Base-by-base conservation (phyloP, 2,329 filamentous ascomycete genomes). In the Ophiostoma piceae region DNA sequence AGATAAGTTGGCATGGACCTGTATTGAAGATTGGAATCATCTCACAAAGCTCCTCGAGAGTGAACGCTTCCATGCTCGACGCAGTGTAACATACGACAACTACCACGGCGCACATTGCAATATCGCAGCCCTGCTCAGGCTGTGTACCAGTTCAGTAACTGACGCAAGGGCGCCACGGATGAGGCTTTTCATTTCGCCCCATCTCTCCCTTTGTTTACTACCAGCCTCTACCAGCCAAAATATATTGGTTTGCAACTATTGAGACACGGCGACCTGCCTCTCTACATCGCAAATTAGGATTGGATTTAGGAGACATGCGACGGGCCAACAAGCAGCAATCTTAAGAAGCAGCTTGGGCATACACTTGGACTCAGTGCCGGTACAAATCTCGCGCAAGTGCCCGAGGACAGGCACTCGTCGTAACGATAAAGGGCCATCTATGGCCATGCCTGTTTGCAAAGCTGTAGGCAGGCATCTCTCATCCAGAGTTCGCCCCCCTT, bases 151-250 rank as follows among this genome's bases (percentile, higher is more conserved):
- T 26, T 62, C 14, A 29, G 57, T 32, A n/a, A 29, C 57, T 62
- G 26, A 32, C 22, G 57, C 57, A 62, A 62, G 57, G n/a, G 57
- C 57, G 57, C 26, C 26, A 32, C 11, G 57, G 51, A 8, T 32
- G 5, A 26, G 9, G 32, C 9, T n/a, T 57, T 26, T 57, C 35
- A 22, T 26, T 60, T 26, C n/a, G 19, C n/a, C n/a, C n/a, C n/a
- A n/a, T n/a, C n/a, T n/a, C 26, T 32, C 4, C 57, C 57, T 35
- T 35, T 62, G 22, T 32, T 26, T 29, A 6, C 54, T 11, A 35
- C 57, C 57, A 62, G 57, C 57, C 57, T 62, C 57, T 35, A n/a
- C 57, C 26, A 62, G 26, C 57, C 57, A 29, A 19, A 29, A 57
- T 26, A 32, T 60, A 16, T 29, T 60, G 57, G 16, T 12, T 62